Evolutionary conservation across 78 protist genomes (phyloP), one percentile per base, ranked within the genome.

Genomic region (Chrysochromulina parva): DNA sequence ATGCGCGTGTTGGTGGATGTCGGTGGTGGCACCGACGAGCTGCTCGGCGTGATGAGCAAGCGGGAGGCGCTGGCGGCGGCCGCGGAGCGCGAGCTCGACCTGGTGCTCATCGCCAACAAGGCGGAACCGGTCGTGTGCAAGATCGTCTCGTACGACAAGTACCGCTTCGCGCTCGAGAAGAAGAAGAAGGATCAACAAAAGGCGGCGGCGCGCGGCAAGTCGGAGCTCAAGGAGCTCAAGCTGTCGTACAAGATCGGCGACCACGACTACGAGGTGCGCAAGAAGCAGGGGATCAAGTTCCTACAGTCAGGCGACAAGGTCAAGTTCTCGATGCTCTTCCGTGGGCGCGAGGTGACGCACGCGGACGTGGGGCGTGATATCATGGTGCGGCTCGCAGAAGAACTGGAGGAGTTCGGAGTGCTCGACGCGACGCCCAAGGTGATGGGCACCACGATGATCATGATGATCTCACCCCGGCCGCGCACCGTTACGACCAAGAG

Each of bases 21-120:
- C n/a, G n/a, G n/a, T 6, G 71, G 71, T 20, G 71, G 26, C 71
- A 20, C 71, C 71, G 78, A 69, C 50, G 78, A 69, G 50, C 22
- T 69, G 82, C 50, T 74, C 55, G 82, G 82, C 82, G 82, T 74
- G 24, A 74, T 74, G 82, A 38, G 55, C 82, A 74, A 74, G 55
- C 57, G 57, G 26, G 82, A 74, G 24, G 82, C 82, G 82, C 53
- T 74, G 57, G 82, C 82, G 24, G 82, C 82, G 4, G 82, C 82
- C 57, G 57, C 11, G n/a, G 82, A 28, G 57, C 57, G 57, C 11
- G 55, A 74, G 5, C 82, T 74, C 50, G 82, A 74, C 82, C 82
- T 74, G 28, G 82, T 74, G 28, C 55, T 74, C 28, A 74, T 74
- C 55, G 82, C 57, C 54, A 26, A 4, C 5, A 74, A 74, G 82